Conservation (phyloP, 805 yeast genomes). For the Saturnispora halmiae region DNA sequence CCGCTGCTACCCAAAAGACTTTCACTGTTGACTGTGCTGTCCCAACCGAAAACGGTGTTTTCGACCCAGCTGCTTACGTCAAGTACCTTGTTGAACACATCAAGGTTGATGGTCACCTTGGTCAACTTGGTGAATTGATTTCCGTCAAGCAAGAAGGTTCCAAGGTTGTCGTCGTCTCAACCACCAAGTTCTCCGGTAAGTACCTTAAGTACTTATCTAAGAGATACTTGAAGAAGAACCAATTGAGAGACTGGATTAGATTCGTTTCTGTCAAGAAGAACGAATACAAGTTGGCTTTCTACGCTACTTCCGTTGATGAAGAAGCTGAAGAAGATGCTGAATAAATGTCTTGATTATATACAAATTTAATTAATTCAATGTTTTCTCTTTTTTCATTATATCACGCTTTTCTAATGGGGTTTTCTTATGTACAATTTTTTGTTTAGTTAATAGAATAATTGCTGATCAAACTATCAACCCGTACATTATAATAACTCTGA, state of each 20-base stretch:
- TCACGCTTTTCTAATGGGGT: not conserved
- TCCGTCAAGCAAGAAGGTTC: conserved; percentile 79
- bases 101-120: conserved; percentile 94
- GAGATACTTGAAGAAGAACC: conserved; percentile 99
- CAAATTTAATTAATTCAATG: conserved; percentile 8
- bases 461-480: not conserved
- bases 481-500: too few relatives aligned
- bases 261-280: conserved; percentile 92
- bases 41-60: conserved; percentile 95
- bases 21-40: conserved; percentile 94
- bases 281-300: conserved; percentile 96
- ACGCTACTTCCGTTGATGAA: conserved; percentile 91
- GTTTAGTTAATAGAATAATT: not conserved
- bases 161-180: conserved; percentile 80
- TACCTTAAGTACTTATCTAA: conserved; percentile 99
- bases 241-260: conserved; percentile 99
- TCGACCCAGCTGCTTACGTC: conserved; percentile 95
- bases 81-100: conserved; percentile 98
- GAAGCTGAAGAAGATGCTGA: conserved; percentile 78
- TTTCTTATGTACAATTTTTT: not conserved
- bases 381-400: conserved; percentile 8
- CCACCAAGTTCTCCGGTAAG: conserved; percentile 97
- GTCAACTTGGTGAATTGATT: conserved; percentile 95
- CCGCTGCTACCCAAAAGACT: conserved; percentile 69
- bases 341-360: conserved; percentile 34